Evolutionary conservation across 805 yeast genomes (phyloP), one percentile per base, ranked within the genome.

Genomic region (Myxozyma lipomycoides): DNA sequence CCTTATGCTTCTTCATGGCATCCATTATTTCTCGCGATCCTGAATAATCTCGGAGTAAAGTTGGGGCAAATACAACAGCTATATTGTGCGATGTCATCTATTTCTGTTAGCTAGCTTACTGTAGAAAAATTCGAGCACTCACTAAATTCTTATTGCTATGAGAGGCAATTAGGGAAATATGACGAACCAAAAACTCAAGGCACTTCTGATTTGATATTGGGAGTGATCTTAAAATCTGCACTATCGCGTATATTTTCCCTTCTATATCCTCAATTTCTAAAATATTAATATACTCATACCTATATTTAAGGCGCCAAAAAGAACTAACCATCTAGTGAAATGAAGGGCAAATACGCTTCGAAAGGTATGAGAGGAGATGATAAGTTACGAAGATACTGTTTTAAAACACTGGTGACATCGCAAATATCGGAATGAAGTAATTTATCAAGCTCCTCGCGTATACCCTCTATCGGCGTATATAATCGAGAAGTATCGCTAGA

Each of bases 31-130:
- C 98, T 48, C 83, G 77, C 58, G 84, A 88, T 5, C 95, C 90
- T 37, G 81, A 76, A 52, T 75, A 70, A 61, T 88, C 95, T 43
- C 95, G 76, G 0, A 89, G 83, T 40, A 93, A 70, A 5, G 96
- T 88, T 2, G 98, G 98, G 1, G 96, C 95, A 73, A 93, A 93
- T 5, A 91, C 96, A 40, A 93, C 87, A 0, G 96, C 83, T 46
- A 93, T 69, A 62, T 93, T 89, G 67, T 82, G 82, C 60, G 78
- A 73, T 38, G 78, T 86, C 98, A 93, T 93, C 51, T 49, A 40
- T 25, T 19, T 3, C 2, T 24, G n/a, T n/a, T 19, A 19, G 38
- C 6, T 35, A 35, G 19, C 15, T 6, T n/a, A 35, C 6, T 6
- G n/a, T 7, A 15, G 38, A 21, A 6, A 6, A 6, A 12, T 17